These are phyloP conservation scores for Aaosphaeria arxii DNA, from an alignment of 2,329 filamentous ascomycete species.

Conservation along the genomic window DNA sequence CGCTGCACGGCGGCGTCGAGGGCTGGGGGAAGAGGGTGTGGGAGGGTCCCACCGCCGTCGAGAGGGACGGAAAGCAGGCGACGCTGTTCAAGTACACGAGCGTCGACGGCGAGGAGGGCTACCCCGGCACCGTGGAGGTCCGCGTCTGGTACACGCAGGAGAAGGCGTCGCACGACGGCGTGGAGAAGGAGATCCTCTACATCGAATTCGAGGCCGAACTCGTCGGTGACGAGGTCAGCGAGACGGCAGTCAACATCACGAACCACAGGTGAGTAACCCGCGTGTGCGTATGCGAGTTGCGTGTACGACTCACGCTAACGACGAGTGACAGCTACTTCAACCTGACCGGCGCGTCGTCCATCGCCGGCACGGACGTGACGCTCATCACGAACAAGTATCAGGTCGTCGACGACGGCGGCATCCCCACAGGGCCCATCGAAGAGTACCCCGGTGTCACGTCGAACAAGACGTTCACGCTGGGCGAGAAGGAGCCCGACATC, in stretches of 20 bases:
- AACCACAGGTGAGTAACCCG: slow-evolving; percentile 74
- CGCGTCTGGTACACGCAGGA: slow-evolving; percentile 76
- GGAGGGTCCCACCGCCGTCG: slow-evolving; percentile 64
- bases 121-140: slow-evolving; percentile 78
- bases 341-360: slow-evolving; percentile 56
- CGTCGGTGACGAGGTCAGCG: slow-evolving; percentile 69
- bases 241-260: slow-evolving; percentile 89
- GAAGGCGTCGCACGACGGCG: slow-evolving; percentile 61
- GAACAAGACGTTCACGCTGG: slow-evolving; percentile 68
- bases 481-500: slow-evolving; percentile 68
- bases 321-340: slow-evolving; percentile 62
- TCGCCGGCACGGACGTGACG: slow-evolving; percentile 60
- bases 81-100: slow-evolving; percentile 56
- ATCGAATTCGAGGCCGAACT: slow-evolving; percentile 90
- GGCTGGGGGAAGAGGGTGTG: slow-evolving; percentile 84
- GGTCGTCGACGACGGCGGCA: slow-evolving; percentile 68
- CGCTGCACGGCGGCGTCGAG: slow-evolving; percentile 50
- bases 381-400: slow-evolving; percentile 65
- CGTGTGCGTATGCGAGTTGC: not conserved
- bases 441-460: slow-evolving; percentile 64
- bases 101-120: slow-evolving; percentile 82
- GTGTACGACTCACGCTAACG: not conserved
- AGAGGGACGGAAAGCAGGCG: slow-evolving; percentile 45
- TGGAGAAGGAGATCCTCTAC: slow-evolving; percentile 67
- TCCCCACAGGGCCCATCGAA: slow-evolving; percentile 68